Percentiles rank a stretch among this genome's conserved stretches.
phyloP scores from a whole-genome alignment of 306 rosid species.

The Potentilla sterilis region DNA sequence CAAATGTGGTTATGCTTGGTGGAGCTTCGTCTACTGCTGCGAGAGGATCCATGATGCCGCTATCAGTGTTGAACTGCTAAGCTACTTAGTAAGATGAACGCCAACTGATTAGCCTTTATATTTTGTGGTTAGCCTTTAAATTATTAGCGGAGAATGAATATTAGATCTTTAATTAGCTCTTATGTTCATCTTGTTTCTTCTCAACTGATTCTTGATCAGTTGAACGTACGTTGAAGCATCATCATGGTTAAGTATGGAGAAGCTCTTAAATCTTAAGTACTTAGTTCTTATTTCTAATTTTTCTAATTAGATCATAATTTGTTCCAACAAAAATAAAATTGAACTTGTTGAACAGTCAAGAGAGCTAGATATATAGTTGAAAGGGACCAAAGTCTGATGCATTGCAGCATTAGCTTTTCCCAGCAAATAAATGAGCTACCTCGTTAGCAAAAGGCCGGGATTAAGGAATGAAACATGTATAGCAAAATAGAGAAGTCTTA shows the following conservation, averaged over 20 bases:
- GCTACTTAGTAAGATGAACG: neutral
- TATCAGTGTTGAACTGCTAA: constrained; percentile 25
- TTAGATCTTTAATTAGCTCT: neutral
- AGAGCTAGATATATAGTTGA: neutral
- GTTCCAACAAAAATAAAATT: neutral
- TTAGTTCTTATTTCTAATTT: neutral
- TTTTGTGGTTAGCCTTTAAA: neutral
- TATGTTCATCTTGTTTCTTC: neutral
- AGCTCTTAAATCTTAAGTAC: neutral
- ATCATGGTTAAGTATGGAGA: neutral
- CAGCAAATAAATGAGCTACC: neutral
- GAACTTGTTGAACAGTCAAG: neutral
- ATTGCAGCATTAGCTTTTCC: neutral
- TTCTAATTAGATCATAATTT: neutral
- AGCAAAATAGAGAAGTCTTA: neutral
- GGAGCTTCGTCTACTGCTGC: constrained; percentile 1
- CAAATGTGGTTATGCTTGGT: neutral
- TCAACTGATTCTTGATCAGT: neutral
- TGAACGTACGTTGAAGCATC: too few species aligned
- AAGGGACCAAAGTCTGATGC: neutral
- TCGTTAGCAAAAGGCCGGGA: neutral
- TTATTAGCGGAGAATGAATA: neutral
- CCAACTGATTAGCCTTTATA: neutral
- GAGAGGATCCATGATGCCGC: constrained; percentile 22
- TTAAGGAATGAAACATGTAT: neutral